Conservation (phyloP, 1,139 yeast genomes). For the Sugiyamaella japonica region DNA sequence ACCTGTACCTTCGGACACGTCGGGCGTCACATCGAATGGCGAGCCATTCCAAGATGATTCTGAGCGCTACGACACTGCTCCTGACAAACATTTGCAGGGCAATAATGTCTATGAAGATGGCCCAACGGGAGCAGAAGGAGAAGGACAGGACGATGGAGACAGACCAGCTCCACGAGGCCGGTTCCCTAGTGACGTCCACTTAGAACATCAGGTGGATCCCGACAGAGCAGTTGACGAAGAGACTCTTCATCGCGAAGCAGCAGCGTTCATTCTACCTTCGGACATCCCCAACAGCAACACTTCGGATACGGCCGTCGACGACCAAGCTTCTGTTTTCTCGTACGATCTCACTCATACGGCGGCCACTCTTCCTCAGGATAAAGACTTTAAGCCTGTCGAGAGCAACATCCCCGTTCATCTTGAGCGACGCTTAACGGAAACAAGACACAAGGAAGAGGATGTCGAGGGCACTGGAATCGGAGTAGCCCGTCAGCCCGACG, state of each 20-base stretch:
- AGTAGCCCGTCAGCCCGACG: conserved; percentile 40
- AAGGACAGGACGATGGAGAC: too few relatives aligned
- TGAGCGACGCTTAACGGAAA: conserved; percentile 42
- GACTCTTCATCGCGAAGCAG: conserved; percentile 26
- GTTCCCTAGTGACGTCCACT: conserved; percentile 36
- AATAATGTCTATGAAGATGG: conserved; percentile 12
- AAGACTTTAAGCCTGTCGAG: conserved; percentile 39
- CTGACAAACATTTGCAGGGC: background rate
- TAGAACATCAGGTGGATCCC: conserved; percentile 27
- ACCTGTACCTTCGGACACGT: conserved; percentile 35
- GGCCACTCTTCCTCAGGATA: conserved; percentile 38
- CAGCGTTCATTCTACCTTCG: conserved; percentile 25
- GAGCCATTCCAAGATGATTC: conserved; percentile 33
- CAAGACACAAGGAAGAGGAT: conserved; percentile 40
- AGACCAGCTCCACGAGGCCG: conserved; percentile 28
- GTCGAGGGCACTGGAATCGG: conserved; percentile 34
- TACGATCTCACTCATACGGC: conserved; percentile 40
- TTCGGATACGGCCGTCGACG: conserved; percentile 26
- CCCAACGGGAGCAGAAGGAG: conserved; percentile 14
- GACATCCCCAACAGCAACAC: conserved; percentile 15
- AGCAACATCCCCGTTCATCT: conserved; percentile 37
- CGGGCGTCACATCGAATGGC: conserved; percentile 37
- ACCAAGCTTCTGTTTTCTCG: conserved; percentile 37
- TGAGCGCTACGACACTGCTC: background rate
- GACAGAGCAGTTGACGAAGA: conserved; percentile 25